Percentiles rank a stretch among this genome's conserved stretches.
phyloP scores from a whole-genome alignment of 306 rosid genomes.

The Erythrophleum fordii region DNA sequence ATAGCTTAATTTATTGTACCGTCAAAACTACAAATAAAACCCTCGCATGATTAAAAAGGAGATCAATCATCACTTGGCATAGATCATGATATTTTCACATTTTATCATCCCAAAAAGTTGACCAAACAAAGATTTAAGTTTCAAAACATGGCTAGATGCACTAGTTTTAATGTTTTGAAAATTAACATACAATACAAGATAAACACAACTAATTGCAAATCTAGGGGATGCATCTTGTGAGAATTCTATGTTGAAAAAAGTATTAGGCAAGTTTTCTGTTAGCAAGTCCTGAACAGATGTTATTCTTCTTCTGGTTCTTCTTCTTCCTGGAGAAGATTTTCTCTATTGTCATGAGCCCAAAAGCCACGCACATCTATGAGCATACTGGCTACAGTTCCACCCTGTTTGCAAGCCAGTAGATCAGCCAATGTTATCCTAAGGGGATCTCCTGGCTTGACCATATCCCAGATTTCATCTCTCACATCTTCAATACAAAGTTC shows the following conservation, averaged over 20 bases:
- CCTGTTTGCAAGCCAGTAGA: conserved; percentile 90
- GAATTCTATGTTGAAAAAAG: conserved; percentile 24
- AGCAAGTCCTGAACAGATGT: conserved; percentile 28
- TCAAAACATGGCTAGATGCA: conserved; percentile 38
- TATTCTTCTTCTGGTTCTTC: conserved; percentile 98
- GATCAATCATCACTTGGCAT: not conserved
- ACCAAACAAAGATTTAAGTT: not conserved
- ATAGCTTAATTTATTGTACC: not conserved
- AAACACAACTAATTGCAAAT: conserved; percentile 45
- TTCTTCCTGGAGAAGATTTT: conserved; percentile 98
- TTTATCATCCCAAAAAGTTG: conserved; percentile 34
- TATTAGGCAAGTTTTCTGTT: conserved; percentile 41
- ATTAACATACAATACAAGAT: conserved; percentile 27
- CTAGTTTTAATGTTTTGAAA: conserved; percentile 10
- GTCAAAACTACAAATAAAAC: too few relatives aligned
- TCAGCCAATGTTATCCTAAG: conserved; percentile 77
- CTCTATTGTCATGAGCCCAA: conserved; percentile 99
- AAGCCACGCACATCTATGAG: conserved; percentile 97
- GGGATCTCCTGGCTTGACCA: conserved; percentile 93
- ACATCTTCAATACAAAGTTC: conserved; percentile 98
- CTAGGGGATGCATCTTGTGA: conserved; percentile 42
- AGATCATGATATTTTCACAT: conserved; percentile 11
- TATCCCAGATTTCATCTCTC: conserved; percentile 97
- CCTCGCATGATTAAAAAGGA: not conserved
- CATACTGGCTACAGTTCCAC: conserved; percentile 99